A percentile compares a stretch with the other conserved stretches of the same genome.
phyloP scores from a whole-genome alignment of 108 stramenopile species.

The Chaetoceros tenuissimus region DNA sequence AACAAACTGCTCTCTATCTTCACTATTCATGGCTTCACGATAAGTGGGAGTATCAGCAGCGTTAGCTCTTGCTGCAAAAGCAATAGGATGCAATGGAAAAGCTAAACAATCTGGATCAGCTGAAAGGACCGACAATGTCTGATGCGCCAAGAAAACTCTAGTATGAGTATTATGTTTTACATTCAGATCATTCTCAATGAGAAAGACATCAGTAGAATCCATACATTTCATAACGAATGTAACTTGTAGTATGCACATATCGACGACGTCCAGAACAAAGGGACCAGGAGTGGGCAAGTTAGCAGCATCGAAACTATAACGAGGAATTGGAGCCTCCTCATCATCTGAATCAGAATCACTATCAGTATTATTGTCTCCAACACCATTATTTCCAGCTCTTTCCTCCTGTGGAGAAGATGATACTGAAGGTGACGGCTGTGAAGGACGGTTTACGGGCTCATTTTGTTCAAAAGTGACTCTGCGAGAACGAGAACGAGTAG shows the following conservation, averaged over 20 bases:
- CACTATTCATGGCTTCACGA: slow-evolving; percentile 27
- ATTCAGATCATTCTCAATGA: neutral
- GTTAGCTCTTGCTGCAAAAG: slow-evolving; percentile 21
- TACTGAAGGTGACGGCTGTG: too few relatives aligned
- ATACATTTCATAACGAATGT: neutral
- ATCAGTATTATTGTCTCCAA: neutral
- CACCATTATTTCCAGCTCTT: neutral
- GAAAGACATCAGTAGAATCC: neutral
- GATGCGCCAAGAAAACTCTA: neutral
- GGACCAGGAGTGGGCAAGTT: neutral
- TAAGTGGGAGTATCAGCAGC: slow-evolving; percentile 26
- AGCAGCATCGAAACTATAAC: neutral
- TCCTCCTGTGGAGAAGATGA: too few relatives aligned
- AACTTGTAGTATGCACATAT: neutral
- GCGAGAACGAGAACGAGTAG: neutral
- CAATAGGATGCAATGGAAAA: slow-evolving; percentile 10
- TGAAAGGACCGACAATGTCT: neutral
- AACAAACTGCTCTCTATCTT: slow-evolving; percentile 19
- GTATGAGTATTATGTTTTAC: neutral
- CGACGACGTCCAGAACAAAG: neutral
- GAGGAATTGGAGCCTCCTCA: neutral
- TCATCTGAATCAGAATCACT: neutral
- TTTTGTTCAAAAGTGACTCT: too few relatives aligned
- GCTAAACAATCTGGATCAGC: neutral
- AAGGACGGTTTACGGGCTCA: too few relatives aligned